Percentiles rank a stretch among this genome's conserved stretches.
Evolutionary conservation across 1,284 basidiomycete genomes (phyloP).

Genomic region (Fomes fomentarius): DNA sequence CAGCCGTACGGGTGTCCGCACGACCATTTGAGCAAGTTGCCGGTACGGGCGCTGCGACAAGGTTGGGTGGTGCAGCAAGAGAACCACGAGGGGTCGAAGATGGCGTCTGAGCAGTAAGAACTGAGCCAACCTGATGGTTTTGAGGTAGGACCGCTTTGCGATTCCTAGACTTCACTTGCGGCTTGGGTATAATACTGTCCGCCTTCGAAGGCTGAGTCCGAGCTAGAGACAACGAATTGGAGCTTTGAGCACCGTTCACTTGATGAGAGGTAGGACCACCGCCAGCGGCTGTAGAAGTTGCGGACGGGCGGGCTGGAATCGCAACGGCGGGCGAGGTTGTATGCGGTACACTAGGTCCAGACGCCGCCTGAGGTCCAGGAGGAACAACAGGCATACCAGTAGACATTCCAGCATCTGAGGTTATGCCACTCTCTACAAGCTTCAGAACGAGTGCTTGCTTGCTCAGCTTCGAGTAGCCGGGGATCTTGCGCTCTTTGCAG

Average conservation of each 20-base stretch:
- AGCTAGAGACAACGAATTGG: too few relatives aligned
- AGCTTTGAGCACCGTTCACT: too few relatives aligned
- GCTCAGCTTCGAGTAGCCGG: conserved; percentile 67
- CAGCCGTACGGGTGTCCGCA: background rate
- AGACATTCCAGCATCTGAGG: background rate
- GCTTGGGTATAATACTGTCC: background rate
- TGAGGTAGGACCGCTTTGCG: background rate
- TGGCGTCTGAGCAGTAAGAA: background rate
- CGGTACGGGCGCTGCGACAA: background rate
- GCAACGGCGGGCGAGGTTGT: too few relatives aligned
- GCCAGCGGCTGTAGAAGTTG: background rate
- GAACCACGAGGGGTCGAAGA: background rate
- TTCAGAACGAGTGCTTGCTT: conserved; percentile 62
- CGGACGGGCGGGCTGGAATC: background rate
- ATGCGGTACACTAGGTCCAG: background rate
- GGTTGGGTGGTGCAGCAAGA: background rate
- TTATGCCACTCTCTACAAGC: conserved; percentile 34
- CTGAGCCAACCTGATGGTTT: background rate
- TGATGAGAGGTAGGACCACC: background rate
- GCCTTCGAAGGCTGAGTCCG: background rate
- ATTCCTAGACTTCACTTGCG: background rate
- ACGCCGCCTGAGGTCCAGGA: background rate
- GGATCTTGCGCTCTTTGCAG: conserved; percentile 63
- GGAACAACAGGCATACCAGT: background rate
- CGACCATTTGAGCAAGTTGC: background rate